phyloP scores from a whole-genome alignment of 2,329 filamentous ascomycete species.

The Neofusicoccum parvum region DNA sequence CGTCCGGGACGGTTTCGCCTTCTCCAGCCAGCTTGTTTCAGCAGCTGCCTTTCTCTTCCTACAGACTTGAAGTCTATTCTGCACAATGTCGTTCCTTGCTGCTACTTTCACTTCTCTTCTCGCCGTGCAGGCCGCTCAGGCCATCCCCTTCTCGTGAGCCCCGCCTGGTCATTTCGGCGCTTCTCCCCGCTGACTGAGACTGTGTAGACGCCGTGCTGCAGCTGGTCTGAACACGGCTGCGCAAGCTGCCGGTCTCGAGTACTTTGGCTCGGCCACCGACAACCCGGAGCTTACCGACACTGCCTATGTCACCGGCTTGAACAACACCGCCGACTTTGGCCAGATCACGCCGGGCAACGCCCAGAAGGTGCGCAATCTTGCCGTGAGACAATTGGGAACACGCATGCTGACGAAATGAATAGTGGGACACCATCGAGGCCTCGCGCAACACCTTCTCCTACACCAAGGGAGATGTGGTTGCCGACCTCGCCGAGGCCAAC shows the following conservation, averaged over 20 bases:
- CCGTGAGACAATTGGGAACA: background rate
- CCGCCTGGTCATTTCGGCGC: background rate
- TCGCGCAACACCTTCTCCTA: constrained; percentile 38
- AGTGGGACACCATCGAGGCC: constrained; percentile 45
- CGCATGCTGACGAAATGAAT: background rate
- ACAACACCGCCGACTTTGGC: constrained; percentile 31
- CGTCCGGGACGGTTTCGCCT: background rate
- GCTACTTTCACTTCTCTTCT: constrained; percentile 25
- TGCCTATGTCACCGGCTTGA: constrained; percentile 26
- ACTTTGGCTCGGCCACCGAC: constrained; percentile 33
- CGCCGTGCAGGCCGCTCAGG: constrained; percentile 24
- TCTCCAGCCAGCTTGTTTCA: constrained; percentile 1
- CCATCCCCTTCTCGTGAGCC: constrained; percentile 22
- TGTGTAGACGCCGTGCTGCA: constrained; percentile 22
- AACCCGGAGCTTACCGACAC: constrained; percentile 29
- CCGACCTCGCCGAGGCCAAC: constrained; percentile 40
- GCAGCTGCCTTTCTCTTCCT: constrained; percentile 4
- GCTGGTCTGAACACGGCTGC: constrained; percentile 31
- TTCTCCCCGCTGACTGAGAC: background rate
- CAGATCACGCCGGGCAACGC: constrained; percentile 31
- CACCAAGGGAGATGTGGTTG: constrained; percentile 36
- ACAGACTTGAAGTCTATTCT: constrained; percentile 5
- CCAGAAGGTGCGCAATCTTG: constrained; percentile 25
- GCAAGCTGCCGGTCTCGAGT: constrained; percentile 28
- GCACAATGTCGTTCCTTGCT: constrained; percentile 21